Evolutionary conservation across 179 eudicot species (phyloP), one percentile per base, ranked within the genome.

Genomic region (Heliamphora pulchella): DNA sequence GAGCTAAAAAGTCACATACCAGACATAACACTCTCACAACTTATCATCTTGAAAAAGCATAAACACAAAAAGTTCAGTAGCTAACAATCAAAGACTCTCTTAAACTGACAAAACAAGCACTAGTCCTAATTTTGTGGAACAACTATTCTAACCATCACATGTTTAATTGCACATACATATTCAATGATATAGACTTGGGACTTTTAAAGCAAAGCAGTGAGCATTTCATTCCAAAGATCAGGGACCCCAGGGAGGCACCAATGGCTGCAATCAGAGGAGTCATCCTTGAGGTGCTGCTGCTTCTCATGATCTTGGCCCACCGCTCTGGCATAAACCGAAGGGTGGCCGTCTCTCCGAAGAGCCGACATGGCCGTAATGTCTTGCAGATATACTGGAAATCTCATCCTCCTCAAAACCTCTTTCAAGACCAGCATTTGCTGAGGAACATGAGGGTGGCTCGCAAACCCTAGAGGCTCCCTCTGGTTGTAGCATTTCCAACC

Each of bases 221-320:
- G 68, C 84, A 91, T 79, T 71, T 91, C 97, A 78, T 93, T 93
- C 98, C 98, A 93, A 51, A 84, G 79, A 72, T 93, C 98, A 53
- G 98, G 98, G 9, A 93, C 97, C 0, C 98, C 98, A 75, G 98
- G 98, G 58, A 93, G 90, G 80, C 98, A 93, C 98, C 98, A 93
- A 66, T 92, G 98, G 81, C 97, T 93, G 41, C 98, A 93, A 74
- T 93, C 97, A 53, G 93, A 92, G 68, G 77, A 57, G 48, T 75
- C 72, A 61, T 81, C 84, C 61, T 71, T 72, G 9, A 76, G 11
- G 61, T 83, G 80, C 69, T 88, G 89, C 78, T 83, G 87, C 44
- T 81, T 63, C 80, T 84, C 80, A n/a, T n/a, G n/a, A n/a, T n/a
- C n/a, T 75, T 87, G 83, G 0, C 83, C 82, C 5, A 81, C 41